A percentile compares a stretch with the other conserved stretches of the same genome.
Evolutionary conservation across 768 basidiomycete species (phyloP).

Genomic region (Nidularia pulvinata): DNA sequence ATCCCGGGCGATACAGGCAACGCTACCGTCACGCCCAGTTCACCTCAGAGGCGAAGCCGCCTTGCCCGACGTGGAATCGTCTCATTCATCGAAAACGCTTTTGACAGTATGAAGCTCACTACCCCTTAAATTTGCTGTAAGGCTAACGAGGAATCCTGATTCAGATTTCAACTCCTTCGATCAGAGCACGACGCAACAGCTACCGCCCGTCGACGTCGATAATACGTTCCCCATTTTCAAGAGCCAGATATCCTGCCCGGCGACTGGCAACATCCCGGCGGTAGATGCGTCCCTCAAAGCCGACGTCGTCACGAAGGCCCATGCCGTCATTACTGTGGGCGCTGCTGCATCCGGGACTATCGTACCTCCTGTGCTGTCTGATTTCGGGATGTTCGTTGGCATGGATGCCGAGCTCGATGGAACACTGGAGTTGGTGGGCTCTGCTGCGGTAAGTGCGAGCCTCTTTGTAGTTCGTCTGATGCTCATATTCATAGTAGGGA

Average conservation of each 20-base stretch:
- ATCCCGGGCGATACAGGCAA: background rate
- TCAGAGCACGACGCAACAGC: background rate
- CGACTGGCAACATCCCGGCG: too few relatives aligned
- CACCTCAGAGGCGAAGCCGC: background rate
- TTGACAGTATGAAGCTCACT: background rate
- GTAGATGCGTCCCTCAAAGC: constrained; percentile 21
- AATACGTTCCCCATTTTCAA: constrained; percentile 27
- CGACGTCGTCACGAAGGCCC: constrained; percentile 25
- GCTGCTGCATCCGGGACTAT: constrained; percentile 42
- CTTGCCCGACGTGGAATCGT: background rate
- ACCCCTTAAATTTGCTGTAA: too few relatives aligned
- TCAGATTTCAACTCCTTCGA: background rate
- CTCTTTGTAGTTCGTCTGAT: constrained; percentile 32
- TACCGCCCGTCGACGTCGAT: constrained; percentile 16
- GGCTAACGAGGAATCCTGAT: background rate
- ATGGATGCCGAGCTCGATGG: background rate
- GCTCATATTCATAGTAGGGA: constrained; percentile 36
- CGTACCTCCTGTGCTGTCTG: constrained; percentile 36
- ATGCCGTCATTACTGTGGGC: constrained; percentile 32
- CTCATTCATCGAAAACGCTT: background rate
- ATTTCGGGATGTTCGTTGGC: constrained; percentile 33
- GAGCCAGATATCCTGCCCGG: constrained; percentile 20
- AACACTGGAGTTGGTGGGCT: background rate
- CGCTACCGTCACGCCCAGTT: background rate
- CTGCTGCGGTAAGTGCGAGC: constrained; percentile 14